Evolutionary conservation across 2,329 filamentous ascomycete species (phyloP).

Genomic region (Coniochaeta ligniaria): DNA sequence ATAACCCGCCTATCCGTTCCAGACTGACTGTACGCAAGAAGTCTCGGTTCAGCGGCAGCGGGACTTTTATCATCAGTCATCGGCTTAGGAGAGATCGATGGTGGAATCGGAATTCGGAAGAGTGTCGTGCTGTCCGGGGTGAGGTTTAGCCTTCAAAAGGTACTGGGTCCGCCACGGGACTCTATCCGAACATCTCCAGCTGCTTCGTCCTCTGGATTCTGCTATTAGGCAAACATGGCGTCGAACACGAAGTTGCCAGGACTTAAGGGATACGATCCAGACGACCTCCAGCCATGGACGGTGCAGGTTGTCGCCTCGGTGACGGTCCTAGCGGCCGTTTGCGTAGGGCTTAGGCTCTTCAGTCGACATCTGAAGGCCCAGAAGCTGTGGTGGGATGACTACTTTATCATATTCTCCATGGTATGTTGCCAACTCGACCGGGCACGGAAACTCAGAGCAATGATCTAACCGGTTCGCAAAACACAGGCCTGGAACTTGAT

Average conservation of each 20-base stretch:
- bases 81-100: background rate
- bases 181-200: background rate
- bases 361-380: slow-evolving; percentile 34
- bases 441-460: background rate
- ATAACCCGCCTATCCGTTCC: background rate
- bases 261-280: slow-evolving; percentile 22
- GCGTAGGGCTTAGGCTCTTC: slow-evolving; percentile 30
- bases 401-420: slow-evolving; percentile 40
- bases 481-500: slow-evolving; percentile 30
- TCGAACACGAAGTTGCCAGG: slow-evolving; percentile 9
- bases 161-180: background rate
- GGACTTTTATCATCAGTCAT: background rate
- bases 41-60: background rate
- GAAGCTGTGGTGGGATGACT: slow-evolving; percentile 43
- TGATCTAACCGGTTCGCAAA: background rate
- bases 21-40: background rate
- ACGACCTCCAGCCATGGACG: slow-evolving; percentile 34
- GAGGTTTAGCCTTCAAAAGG: background rate
- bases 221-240: background rate
- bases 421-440: slow-evolving; percentile 18
- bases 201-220: background rate
- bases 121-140: background rate
- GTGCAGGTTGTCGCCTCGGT: slow-evolving; percentile 30
- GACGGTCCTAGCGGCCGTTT: slow-evolving; percentile 29
- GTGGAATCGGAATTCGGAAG: background rate